Evolutionary conservation across 2,329 filamentous ascomycete species (phyloP).

Genomic region (Taxawa tesnikishii): DNA sequence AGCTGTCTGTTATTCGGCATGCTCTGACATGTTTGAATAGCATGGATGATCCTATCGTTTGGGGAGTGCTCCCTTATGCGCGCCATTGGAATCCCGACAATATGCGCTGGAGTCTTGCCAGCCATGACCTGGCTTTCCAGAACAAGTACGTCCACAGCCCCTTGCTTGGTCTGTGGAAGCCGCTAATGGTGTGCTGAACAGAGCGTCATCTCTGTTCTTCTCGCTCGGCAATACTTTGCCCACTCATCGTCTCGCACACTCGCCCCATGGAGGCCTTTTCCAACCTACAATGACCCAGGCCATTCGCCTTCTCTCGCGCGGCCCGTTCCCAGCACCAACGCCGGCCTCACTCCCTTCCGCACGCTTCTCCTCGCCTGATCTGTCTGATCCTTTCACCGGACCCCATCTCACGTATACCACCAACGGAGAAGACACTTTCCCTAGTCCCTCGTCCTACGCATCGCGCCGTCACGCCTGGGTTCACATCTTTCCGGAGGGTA

Average conservation of each 20-base stretch:
- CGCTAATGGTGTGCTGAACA: slow-evolving; percentile 23
- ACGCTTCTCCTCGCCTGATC: slow-evolving; percentile 13
- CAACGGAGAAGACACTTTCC: slow-evolving; percentile 51
- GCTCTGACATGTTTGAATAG: slow-evolving; percentile 7
- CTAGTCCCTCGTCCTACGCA: slow-evolving; percentile 59
- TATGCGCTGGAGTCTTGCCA: slow-evolving; percentile 78
- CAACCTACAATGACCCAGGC: slow-evolving; percentile 82
- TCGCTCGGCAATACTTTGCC: slow-evolving; percentile 79
- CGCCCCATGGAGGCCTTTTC: slow-evolving; percentile 69
- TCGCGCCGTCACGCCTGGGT: slow-evolving; percentile 69
- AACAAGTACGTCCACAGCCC: slow-evolving; percentile 48
- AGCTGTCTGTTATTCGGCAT: slow-evolving; percentile 9
- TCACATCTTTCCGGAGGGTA: slow-evolving; percentile 92
- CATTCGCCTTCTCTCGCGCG: slow-evolving; percentile 63
- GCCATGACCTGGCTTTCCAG: slow-evolving; percentile 90
- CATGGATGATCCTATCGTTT: slow-evolving; percentile 91
- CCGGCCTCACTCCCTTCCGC: slow-evolving; percentile 1
- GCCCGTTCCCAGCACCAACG: slow-evolving; percentile 7
- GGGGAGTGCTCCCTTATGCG: slow-evolving; percentile 71
- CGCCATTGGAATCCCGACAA: slow-evolving; percentile 63
- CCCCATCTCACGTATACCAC: slow-evolving; percentile 51
- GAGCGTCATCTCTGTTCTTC: slow-evolving; percentile 67
- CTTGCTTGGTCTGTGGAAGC: background rate
- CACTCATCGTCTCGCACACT: slow-evolving; percentile 71
- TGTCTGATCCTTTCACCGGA: slow-evolving; percentile 44